Base-by-base conservation (phyloP, 306 rosid genomes). In the Trichosanthes truncata region DNA sequence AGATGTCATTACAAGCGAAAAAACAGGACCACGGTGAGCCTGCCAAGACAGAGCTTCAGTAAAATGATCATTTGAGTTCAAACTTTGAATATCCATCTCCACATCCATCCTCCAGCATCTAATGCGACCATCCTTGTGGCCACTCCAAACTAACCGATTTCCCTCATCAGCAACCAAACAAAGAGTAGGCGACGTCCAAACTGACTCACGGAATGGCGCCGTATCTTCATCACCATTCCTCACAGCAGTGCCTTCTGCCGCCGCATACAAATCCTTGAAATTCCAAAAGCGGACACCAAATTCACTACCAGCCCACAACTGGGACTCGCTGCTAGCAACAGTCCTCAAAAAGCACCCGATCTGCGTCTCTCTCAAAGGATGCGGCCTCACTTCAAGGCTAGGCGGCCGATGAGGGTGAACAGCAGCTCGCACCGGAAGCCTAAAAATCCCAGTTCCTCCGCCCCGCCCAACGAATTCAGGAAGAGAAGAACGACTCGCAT, bases 321-420 rank as follows among this genome's bases (percentile, higher is more conserved):
- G 97, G 36, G 93, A 87, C 55, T 82, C 87, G 29, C 89, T 81
- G n/a, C 89, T 81, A 1, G 63, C 87, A 84, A 92, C 80, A 49
- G 83, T 82, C 82, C 98, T 82, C 78, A 95, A 84, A 80, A 91
- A 92, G 26, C 93, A 79, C 62, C 92, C 97, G 82, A 87, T 82
- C 85, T 92, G 98, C 74, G 93, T 89, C 88, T 94, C 98, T 67
- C 97, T 84, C 66, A 94, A 85, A 10, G 97, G 97, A 40, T 91
- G 97, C 26, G 98, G 96, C 83, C 98, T 84, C 80, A 92, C 77
- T 52, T 91, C 93, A 21, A 91, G 90, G 45, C 89, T 82, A 26
- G 97, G 93, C 15, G 97, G 98, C 21, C 97, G 92, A 74, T 56
- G n/a, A 4, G 97, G 96, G 78, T 89, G 97, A 43, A 91, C 91